phyloP scores from a whole-genome alignment of 2,329 filamentous ascomycete genomes.

The Exophiala sp. region DNA sequence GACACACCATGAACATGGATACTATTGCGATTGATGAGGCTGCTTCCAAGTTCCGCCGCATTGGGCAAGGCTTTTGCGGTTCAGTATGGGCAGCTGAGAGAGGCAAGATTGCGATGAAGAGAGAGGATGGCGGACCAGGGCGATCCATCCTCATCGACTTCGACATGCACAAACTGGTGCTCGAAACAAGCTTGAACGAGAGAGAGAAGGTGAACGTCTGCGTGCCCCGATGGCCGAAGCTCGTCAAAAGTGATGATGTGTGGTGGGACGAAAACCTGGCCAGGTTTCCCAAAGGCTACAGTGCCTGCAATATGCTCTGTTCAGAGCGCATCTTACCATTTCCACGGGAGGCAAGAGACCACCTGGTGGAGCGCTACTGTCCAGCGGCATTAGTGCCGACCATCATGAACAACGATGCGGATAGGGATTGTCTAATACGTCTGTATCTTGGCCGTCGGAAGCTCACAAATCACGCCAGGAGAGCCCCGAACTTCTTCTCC shows the following conservation, averaged over 20 bases:
- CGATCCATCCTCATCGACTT: constrained; percentile 32
- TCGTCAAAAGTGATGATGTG: constrained; percentile 9
- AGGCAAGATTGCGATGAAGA: constrained; percentile 30
- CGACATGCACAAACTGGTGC: constrained; percentile 31
- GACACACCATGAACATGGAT: too few relatives aligned
- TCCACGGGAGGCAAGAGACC: constrained; percentile 25
- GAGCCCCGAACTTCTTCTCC: constrained; percentile 31
- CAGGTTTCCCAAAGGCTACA: constrained; percentile 10
- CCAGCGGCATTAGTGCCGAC: constrained; percentile 19
- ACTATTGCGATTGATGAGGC: too few relatives aligned
- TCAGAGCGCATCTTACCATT: constrained; percentile 36
- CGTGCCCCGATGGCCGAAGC: constrained; percentile 14
- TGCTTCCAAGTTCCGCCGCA: constrained; percentile 28
- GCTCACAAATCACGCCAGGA: constrained; percentile 18
- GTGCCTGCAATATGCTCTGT: constrained; percentile 31
- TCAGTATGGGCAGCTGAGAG: constrained; percentile 32
- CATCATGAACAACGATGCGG: constrained; percentile 33
- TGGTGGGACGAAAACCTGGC: constrained; percentile 11
- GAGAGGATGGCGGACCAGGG: constrained; percentile 33
- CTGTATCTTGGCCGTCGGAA: constrained; percentile 43
- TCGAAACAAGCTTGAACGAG: constrained; percentile 12
- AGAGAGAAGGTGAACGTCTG: constrained; percentile 2
- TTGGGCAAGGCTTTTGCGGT: constrained; percentile 34
- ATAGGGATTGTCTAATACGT: constrained; percentile 47
- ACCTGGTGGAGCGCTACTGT: constrained; percentile 36